These are phyloP conservation scores for Geranomyces michiganensis DNA, from an alignment of 192 early-diverging fungal genomes.

Conservation along the genomic window DNA sequence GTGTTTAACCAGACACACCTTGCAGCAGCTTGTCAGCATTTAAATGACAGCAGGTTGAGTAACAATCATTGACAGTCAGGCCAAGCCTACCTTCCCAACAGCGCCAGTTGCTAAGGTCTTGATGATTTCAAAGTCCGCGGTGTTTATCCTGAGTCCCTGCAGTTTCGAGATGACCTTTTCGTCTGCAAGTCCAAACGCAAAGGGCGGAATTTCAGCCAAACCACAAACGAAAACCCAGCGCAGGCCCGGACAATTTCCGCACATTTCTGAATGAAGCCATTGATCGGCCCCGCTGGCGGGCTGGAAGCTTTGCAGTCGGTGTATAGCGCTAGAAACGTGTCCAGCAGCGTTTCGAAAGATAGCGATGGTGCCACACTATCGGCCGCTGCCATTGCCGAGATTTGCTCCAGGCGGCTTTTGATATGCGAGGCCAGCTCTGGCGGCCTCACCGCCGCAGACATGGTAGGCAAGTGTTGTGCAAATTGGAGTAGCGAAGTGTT, in stretches of 20 bases:
- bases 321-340: constrained; percentile 54
- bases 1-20: constrained; percentile 81
- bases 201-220: background rate
- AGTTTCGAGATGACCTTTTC: constrained; percentile 42
- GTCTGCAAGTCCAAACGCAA: constrained; percentile 40
- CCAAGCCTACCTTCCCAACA: constrained; percentile 60
- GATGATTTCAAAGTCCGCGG: constrained; percentile 73
- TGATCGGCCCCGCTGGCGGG: constrained; percentile 43
- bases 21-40: constrained; percentile 41
- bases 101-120: constrained; percentile 76
- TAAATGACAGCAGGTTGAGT: no score
- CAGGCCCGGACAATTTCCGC: constrained; percentile 20
- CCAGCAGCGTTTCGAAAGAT: constrained; percentile 56
- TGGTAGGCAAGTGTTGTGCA: no score
- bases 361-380: constrained; percentile 40
- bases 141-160: constrained; percentile 63
- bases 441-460: no score
- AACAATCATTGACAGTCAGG: no score
- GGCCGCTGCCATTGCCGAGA: constrained; percentile 38
- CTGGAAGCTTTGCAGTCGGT: constrained; percentile 55
- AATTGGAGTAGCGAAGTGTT: no score
- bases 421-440: constrained; percentile 25
- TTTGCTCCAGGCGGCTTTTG: constrained; percentile 41
- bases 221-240: background rate
- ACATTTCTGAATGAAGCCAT: constrained; percentile 55